phyloP scores from a whole-genome alignment of 805 yeast species.

The Millerozyma acaciae region DNA sequence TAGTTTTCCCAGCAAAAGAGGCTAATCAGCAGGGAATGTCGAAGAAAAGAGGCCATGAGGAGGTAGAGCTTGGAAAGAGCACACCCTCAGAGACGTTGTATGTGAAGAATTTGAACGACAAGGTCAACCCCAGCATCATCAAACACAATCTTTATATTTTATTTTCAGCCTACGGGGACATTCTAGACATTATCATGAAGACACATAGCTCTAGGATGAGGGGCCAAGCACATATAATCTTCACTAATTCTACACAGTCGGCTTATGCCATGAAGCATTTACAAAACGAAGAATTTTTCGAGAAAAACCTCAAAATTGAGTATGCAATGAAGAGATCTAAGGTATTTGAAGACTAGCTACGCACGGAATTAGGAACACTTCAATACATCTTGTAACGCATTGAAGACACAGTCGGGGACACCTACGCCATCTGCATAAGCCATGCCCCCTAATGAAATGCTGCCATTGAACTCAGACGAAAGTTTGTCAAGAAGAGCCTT shows the following conservation, averaged over 20 bases:
- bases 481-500: constrained; percentile 30
- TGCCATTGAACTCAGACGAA: constrained; percentile 29
- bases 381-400: constrained; percentile 56
- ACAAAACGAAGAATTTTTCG: constrained; percentile 49
- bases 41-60: not conserved
- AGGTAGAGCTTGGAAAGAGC: not conserved
- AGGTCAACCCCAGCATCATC: constrained; percentile 41
- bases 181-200: constrained; percentile 45
- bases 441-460: constrained; percentile 71
- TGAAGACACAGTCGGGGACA: constrained; percentile 79
- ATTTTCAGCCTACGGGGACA: constrained; percentile 63
- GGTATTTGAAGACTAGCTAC: constrained; percentile 4
- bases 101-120: constrained; percentile 56
- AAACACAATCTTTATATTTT: constrained; percentile 54
- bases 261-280: constrained; percentile 46
- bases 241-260: constrained; percentile 49
- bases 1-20: too few relatives aligned
- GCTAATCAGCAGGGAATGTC: too few relatives aligned
- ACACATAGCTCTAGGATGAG: constrained; percentile 41
- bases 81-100: constrained; percentile 46
- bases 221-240: constrained; percentile 66
- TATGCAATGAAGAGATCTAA: constrained; percentile 29
- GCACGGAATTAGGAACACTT: constrained; percentile 5
- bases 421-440: constrained; percentile 75
- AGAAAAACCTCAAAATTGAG: constrained; percentile 44